A percentile compares a stretch with the other conserved stretches of the same genome.
These are phyloP conservation scores for Aspergillus latus DNA, from an alignment of 2,329 filamentous ascomycete genomes.

Conservation along the genomic window DNA sequence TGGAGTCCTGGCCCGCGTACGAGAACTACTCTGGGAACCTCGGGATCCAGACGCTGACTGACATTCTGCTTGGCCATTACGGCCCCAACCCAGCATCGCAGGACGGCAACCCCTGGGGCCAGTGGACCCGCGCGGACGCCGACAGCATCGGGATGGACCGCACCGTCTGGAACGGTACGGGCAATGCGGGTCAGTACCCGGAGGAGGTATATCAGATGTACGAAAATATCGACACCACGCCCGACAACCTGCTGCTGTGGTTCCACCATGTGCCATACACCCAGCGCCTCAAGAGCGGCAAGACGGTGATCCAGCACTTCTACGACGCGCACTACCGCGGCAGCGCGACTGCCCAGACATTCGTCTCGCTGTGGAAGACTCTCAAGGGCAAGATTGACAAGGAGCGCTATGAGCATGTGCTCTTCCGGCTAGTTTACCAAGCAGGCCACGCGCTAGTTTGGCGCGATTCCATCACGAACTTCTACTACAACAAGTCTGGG, in stretches of 20 bases:
- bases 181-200: conserved; percentile 66
- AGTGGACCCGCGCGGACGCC: conserved; percentile 67
- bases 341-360: conserved; percentile 60
- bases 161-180: conserved; percentile 66
- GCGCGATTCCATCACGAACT: conserved; percentile 66
- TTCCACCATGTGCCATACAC: conserved; percentile 73
- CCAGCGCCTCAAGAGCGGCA: conserved; percentile 59
- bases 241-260: conserved; percentile 68
- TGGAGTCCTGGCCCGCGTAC: conserved; percentile 69
- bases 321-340: conserved; percentile 64
- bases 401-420: conserved; percentile 59
- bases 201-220: conserved; percentile 58
- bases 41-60: conserved; percentile 67
- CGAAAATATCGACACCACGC: conserved; percentile 63
- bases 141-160: conserved; percentile 68
- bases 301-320: conserved; percentile 68
- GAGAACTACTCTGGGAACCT: conserved; percentile 71
- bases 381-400: conserved; percentile 59
- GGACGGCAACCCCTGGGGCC: conserved; percentile 68
- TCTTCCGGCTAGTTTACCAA: conserved; percentile 63
- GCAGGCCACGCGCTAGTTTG: conserved; percentile 70
- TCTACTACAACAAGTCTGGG: conserved; percentile 61
- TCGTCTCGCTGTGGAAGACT: conserved; percentile 54
- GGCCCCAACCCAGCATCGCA: conserved; percentile 67
- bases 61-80: conserved; percentile 67